phyloP scores from a whole-genome alignment of 345 rosid genomes.

The Raphanus sativus region DNA sequence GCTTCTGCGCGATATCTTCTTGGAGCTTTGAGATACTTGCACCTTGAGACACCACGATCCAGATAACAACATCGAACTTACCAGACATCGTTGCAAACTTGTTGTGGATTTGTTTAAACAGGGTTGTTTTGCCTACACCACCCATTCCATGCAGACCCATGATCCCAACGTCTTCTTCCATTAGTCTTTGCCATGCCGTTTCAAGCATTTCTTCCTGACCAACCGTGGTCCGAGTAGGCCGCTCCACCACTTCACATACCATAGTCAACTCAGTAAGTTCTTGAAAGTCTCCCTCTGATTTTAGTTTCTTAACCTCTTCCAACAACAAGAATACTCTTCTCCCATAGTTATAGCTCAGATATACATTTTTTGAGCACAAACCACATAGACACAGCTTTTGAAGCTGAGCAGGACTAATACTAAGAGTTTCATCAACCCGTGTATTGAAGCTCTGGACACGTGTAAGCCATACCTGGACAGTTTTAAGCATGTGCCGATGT shows the following conservation, averaged over 20 bases:
- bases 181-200: slow-evolving; percentile 11
- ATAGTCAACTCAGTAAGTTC: background rate
- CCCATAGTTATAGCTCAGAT: slow-evolving; percentile 1
- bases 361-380: background rate
- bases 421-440: background rate
- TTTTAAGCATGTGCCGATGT: background rate
- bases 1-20: background rate
- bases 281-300: slow-evolving; percentile 6
- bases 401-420: background rate
- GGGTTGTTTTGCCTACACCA: slow-evolving; percentile 30
- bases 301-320: background rate
- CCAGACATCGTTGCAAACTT: background rate
- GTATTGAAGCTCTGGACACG: background rate
- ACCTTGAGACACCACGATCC: slow-evolving; percentile 17
- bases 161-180: background rate
- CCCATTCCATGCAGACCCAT: slow-evolving; percentile 35
- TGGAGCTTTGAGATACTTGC: background rate
- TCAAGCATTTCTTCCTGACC: slow-evolving; percentile 24
- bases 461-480: slow-evolving; percentile 18
- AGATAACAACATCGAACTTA: slow-evolving; percentile 26
- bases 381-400: slow-evolving; percentile 10
- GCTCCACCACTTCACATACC: background rate
- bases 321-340: slow-evolving; percentile 1
- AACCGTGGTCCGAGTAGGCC: slow-evolving; percentile 1
- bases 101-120: slow-evolving; percentile 32